These are phyloP conservation scores for Stereum hirsutum DNA, from an alignment of 1,284 basidiomycete species.

Conservation along the genomic window DNA sequence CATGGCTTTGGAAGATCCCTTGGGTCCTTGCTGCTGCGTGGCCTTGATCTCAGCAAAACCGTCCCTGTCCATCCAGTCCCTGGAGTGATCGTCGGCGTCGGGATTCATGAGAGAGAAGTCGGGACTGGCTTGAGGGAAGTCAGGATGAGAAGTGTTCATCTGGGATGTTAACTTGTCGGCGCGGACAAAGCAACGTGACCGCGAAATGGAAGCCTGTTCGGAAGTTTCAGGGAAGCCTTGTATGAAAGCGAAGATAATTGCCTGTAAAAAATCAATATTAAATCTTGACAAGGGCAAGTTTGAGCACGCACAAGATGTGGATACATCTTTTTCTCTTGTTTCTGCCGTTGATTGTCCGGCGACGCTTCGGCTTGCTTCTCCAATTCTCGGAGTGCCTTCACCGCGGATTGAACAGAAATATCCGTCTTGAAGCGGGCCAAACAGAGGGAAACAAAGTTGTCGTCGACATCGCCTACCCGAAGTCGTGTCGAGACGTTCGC, in stretches of 20 bases:
- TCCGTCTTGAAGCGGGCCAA: not conserved
- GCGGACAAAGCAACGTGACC: not conserved
- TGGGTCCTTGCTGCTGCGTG: constrained; percentile 1
- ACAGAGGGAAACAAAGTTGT: not conserved
- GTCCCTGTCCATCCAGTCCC: not conserved
- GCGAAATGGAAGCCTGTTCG: not conserved
- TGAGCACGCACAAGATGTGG: not conserved
- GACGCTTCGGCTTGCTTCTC: not conserved
- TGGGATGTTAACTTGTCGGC: not conserved
- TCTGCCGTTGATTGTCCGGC: not conserved
- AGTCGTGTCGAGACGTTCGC: not conserved
- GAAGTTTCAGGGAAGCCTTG: not conserved
- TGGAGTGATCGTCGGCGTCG: not conserved
- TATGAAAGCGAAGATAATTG: not conserved
- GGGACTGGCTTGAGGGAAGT: not conserved
- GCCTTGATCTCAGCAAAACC: constrained; percentile 29
- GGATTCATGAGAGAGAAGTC: not conserved
- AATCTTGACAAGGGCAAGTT: not conserved
- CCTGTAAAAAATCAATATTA: not conserved
- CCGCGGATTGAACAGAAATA: not conserved
- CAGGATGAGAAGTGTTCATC: not conserved
- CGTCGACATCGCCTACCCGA: not conserved
- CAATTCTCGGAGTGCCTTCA: not conserved
- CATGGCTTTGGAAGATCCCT: not conserved
- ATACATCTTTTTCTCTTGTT: not conserved